Base-by-base conservation (phyloP, 148 eudicot species). In the Vaccinium corymbosum region DNA sequence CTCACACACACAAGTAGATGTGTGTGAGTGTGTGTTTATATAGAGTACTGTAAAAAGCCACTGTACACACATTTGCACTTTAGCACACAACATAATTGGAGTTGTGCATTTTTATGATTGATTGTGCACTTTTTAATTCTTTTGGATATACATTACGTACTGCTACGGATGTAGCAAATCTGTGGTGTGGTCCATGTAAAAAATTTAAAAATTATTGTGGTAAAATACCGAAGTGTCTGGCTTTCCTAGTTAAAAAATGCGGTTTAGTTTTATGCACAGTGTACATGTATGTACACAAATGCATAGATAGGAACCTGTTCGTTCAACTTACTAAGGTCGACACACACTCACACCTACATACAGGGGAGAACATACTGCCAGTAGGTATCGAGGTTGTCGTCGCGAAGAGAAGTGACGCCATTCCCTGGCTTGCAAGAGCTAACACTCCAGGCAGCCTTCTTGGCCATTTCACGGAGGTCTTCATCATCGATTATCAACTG, bases 341-440 rank as follows among this genome's bases (percentile, higher is more conserved):
- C 35, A 32, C 35, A 2, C 35, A 32, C 35, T 2, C 38, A 7
- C 68, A 20, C 25, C 35, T 32, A 56, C 51, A 75, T 9, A 57
- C 10, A 0, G 22, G 61, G 68, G 25, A 76, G 27, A 53, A 81
- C 49, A 49, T 32, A 96, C 99, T 96, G 99, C 99, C 99, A 96
- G 85, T 91, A 96, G 85, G 98, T 89, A 13, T 96, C 98, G 53
- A 85, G 87, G 83, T 90, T 94, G 83, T 92, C 95, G 74, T 96
- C 98, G 59, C 97, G 92, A 48, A 94, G 95, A 51, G 91, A 90
- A 15, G 88, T 88, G 83, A 96, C 98, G 35, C 95, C 97, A 78
- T 96, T 94, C 61, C 98, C 98, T 46, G 98, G 95, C 90, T 96
- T 96, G 89, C 94, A 94, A 81, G 98, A 94, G 84, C 98, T 94